Conservation (phyloP, 176 grass and related monocot species). For the Carex parvula region DNA sequence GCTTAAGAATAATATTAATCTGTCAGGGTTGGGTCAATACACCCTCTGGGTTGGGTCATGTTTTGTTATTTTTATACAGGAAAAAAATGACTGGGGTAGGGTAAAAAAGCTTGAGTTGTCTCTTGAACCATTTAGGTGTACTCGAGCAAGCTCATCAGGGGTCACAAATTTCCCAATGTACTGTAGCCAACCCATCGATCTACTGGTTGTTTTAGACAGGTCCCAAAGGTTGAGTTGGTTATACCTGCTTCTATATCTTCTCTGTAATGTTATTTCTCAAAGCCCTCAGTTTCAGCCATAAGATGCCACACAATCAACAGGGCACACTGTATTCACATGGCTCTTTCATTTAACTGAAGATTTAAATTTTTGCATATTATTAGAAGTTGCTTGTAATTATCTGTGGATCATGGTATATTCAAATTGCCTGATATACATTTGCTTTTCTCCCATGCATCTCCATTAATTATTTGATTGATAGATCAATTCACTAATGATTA, state of each 20-base stretch:
- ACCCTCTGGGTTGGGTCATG: background rate
- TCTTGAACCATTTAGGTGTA: too few relatives aligned
- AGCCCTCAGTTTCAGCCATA: background rate
- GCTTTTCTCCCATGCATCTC: background rate
- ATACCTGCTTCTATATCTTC: background rate
- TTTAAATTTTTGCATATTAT: background rate
- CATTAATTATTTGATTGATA: background rate
- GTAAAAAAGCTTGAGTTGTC: too few relatives aligned
- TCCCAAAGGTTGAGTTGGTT: too few relatives aligned
- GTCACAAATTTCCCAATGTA: too few relatives aligned
- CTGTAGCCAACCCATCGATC: too few relatives aligned
- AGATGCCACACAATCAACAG: background rate
- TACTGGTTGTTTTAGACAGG: too few relatives aligned
- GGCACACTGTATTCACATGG: too few relatives aligned
- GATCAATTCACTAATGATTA: background rate
- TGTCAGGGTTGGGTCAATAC: background rate
- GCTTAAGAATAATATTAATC: too few relatives aligned
- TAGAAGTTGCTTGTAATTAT: background rate
- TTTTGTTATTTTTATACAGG: background rate
- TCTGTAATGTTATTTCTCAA: background rate
- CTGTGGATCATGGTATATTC: background rate
- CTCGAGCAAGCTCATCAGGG: too few relatives aligned
- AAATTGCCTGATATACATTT: background rate
- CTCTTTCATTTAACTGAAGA: background rate
- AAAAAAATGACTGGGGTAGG: too few relatives aligned